Conservation (phyloP, 1,139 yeast genomes). For the Nakaseomyces sp. region DNA sequence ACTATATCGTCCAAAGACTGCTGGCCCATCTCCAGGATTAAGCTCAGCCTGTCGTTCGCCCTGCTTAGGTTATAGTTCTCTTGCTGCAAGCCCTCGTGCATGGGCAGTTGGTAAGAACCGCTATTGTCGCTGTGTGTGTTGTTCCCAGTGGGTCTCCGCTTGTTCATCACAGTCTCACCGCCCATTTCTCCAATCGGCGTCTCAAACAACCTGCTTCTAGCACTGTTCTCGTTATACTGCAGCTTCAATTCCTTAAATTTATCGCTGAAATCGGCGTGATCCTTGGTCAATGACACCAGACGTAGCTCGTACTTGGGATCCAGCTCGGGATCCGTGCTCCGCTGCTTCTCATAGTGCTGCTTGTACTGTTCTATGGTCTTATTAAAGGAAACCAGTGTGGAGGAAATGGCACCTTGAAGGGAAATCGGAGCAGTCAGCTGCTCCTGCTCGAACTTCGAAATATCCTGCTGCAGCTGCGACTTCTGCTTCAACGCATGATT, state of each 20-base stretch:
- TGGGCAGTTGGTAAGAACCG: conserved; percentile 32
- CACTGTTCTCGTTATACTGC: conserved; percentile 48
- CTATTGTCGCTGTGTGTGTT: background rate
- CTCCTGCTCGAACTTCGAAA: conserved; percentile 57
- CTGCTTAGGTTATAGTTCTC: conserved; percentile 59
- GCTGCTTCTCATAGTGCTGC: conserved; percentile 53
- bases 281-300: conserved; percentile 51
- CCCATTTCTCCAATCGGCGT: conserved; percentile 12
- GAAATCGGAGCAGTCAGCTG: conserved; percentile 65
- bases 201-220: conserved; percentile 24
- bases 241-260: conserved; percentile 57
- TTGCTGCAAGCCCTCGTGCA: conserved; percentile 58
- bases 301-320: conserved; percentile 58
- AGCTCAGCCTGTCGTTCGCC: conserved; percentile 78
- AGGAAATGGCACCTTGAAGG: conserved; percentile 70
- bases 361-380: conserved; percentile 70
- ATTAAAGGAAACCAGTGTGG: conserved; percentile 65
- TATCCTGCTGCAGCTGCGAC: conserved; percentile 59
- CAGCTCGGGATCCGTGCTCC: conserved; percentile 34
- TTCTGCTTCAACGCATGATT: conserved; percentile 87
- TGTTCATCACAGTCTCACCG: conserved; percentile 19
- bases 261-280: conserved; percentile 45
- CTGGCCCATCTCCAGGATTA: conserved; percentile 82
- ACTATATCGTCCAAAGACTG: conserved; percentile 78
- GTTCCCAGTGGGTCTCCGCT: conserved; percentile 18